Evolutionary conservation across 139 green algal genomes (phyloP), one percentile per base, ranked within the genome.

Genomic region (Desmodesmus armatus): DNA sequence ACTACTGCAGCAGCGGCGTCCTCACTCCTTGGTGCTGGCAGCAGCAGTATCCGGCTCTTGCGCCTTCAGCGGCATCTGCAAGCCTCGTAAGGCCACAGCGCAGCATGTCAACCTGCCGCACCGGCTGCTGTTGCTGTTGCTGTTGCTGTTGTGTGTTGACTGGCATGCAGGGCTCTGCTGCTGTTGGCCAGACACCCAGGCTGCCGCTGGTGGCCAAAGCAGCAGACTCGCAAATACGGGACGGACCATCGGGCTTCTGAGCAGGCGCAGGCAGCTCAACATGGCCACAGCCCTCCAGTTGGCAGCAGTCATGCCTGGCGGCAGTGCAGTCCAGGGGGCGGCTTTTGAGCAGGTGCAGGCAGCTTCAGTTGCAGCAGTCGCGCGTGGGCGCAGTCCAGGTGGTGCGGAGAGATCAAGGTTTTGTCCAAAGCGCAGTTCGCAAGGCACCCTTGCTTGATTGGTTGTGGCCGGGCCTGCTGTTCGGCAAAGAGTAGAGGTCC

Each of bases 171-270:
- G 95, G 90, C 7, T 92, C 92, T 11, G 93, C 90, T 37, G 66
- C 96, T 69, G 81, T 92, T 25, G 95, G 95, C 9, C 83, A 93
- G 72, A 93, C 87, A 2, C 83, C 94, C 0, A 82, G 94, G 23
- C 86, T 98, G 66, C 95, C 95, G 0, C 77, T 98, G 31, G 91
- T 98, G 67, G 92, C 92, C 1, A 91, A 96, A 43, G 95, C 95
- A 37, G 95, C 95, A 23, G 94, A 97, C 35, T 81, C 83, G 7
- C 95, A 98, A 79, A 76, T 97, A 1, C 82, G 90, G 21, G 76
- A 84, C 65, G 83, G 58, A 3, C 49, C 71, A 25, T 63, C 60
- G 17, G 78, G 78, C 40, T 62, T 83, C 11, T 83, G 35, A 74
- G n/a, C n/a, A n/a, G n/a, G n/a, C n/a, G n/a, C n/a, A n/a, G n/a